Percentiles rank a stretch among this genome's conserved stretches.
Conservation (phyloP, 768 basidiomycete genomes). For the Boletellus sp. region DNA sequence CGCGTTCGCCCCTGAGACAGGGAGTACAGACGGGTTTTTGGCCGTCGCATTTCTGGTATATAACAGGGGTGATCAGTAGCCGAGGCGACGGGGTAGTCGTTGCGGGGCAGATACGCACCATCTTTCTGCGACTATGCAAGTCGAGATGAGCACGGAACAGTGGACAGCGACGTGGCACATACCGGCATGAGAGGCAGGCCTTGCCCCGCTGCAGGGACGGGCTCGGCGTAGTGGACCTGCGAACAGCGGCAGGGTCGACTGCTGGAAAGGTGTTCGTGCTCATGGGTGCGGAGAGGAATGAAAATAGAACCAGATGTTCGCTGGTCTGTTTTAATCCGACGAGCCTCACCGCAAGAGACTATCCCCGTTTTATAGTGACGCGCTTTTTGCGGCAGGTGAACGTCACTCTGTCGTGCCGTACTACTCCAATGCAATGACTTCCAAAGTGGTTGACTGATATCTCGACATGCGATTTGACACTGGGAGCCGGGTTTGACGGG, state of each 20-base stretch:
- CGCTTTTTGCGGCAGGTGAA: neutral
- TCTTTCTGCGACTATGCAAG: conserved; percentile 43
- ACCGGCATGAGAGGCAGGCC: conserved; percentile 54
- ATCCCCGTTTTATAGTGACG: conserved; percentile 12
- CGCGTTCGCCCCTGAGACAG: conserved; percentile 54
- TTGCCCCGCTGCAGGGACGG: conserved; percentile 42
- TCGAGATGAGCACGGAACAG: neutral
- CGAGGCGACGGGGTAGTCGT: too few species aligned
- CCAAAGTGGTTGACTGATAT: neutral
- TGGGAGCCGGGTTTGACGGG: conserved; percentile 1
- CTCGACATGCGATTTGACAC: neutral
- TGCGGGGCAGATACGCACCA: conserved; percentile 29
- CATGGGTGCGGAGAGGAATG: neutral
- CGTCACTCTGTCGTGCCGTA: neutral
- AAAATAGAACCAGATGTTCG: neutral
- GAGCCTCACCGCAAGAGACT: neutral
- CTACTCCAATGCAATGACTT: neutral
- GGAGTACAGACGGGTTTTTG: conserved; percentile 60
- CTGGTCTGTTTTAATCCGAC: neutral
- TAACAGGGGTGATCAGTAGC: neutral
- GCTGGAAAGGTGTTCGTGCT: conserved; percentile 2
- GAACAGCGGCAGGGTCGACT: neutral
- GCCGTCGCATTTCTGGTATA: conserved; percentile 62
- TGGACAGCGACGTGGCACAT: conserved; percentile 8
- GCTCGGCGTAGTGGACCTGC: neutral